Conservation (phyloP, 2,329 filamentous ascomycete genomes). For the Dothiorella sarmentorum region DNA sequence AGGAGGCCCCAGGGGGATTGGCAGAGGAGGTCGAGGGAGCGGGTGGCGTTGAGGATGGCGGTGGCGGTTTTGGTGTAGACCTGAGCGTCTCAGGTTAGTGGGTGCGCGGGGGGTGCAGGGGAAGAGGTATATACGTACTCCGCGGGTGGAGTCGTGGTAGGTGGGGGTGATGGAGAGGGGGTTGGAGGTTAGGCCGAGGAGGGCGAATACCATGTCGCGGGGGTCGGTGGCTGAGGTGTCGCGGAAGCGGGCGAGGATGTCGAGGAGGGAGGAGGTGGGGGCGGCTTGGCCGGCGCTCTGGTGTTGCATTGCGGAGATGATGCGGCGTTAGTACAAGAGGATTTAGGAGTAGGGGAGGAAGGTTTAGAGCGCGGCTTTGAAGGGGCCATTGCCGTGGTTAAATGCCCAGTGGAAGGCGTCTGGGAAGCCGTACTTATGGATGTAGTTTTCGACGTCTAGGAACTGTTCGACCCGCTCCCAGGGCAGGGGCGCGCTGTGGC, state of each 20-base stretch:
- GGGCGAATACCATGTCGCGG: constrained; percentile 8
- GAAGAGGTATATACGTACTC: too few species aligned
- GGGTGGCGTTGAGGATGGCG: constrained; percentile 23
- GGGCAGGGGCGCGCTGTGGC: neutral
- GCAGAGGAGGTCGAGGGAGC: constrained; percentile 26
- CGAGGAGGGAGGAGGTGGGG: constrained; percentile 20
- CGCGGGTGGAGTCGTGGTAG: constrained; percentile 25
- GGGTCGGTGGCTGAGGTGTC: constrained; percentile 23
- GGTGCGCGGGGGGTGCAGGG: too few species aligned
- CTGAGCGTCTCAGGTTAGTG: too few species aligned
- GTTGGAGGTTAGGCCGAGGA: constrained; percentile 19
- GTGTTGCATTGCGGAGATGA: neutral
- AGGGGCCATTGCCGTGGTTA: neutral
- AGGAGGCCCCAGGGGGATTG: constrained; percentile 7
- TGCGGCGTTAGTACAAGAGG: neutral
- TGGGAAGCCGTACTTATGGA: neutral
- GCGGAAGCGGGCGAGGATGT: constrained; percentile 27
- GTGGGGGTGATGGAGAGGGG: constrained; percentile 23
- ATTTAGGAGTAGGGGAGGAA: neutral
- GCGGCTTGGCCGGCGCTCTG: neutral
- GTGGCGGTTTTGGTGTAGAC: constrained; percentile 24
- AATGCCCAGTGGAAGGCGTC: neutral
- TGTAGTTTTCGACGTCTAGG: constrained; percentile 7
- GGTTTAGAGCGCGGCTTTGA: neutral
- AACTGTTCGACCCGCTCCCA: constrained; percentile 4